Evolutionary conservation across 306 rosid genomes (phyloP).

Genomic region (Ormosia emarginata): DNA sequence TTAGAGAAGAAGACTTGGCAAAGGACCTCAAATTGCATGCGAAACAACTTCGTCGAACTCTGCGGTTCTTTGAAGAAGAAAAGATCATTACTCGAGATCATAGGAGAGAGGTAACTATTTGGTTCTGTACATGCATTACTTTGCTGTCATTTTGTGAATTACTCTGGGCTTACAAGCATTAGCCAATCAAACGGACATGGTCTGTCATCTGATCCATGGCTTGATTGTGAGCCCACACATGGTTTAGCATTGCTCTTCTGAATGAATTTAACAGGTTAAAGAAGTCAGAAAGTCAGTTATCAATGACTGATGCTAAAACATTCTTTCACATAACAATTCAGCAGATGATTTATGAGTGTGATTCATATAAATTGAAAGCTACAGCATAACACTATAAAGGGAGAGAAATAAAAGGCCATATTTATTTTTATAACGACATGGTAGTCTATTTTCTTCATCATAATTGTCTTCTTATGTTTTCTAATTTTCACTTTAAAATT

Average conservation of each 20-base stretch:
- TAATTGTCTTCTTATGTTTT: background rate
- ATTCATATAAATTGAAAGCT: background rate
- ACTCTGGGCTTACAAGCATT: background rate
- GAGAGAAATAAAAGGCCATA: background rate
- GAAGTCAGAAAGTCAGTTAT: background rate
- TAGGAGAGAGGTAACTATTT: conserved; percentile 70
- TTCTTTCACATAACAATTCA: background rate
- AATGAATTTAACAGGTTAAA: background rate
- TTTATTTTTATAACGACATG: background rate
- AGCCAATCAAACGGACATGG: background rate
- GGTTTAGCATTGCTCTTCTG: background rate
- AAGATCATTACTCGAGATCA: conserved; percentile 86
- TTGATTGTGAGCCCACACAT: background rate
- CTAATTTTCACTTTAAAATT: background rate
- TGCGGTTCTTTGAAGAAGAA: conserved; percentile 90
- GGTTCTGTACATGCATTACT: conserved; percentile 12
- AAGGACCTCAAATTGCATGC: conserved; percentile 92
- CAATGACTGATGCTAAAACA: background rate
- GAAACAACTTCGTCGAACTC: conserved; percentile 84
- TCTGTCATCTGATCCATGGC: background rate
- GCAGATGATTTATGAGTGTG: background rate
- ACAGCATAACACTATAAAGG: background rate
- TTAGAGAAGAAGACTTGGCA: conserved; percentile 93
- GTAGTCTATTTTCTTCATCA: background rate
- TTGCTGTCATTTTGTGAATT: background rate